Conservation (phyloP, 306 rosid species). For the Lithocarpus polystachyus region DNA sequence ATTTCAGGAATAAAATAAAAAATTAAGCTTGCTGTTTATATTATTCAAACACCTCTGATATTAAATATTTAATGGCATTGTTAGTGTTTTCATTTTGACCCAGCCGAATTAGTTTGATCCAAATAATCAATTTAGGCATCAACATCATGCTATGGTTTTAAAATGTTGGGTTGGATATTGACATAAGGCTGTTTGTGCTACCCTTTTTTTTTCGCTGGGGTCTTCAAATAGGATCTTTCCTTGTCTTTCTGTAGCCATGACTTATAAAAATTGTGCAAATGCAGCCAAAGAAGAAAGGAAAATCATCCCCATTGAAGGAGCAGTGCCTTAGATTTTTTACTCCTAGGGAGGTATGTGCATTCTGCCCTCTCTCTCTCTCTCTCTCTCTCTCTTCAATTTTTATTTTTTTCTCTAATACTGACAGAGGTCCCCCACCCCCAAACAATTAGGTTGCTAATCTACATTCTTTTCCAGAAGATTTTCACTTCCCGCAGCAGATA, state of each 20-base stretch:
- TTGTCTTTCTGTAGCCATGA: neutral
- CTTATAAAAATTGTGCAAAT: slow-evolving; percentile 21
- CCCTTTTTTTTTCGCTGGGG: too few relatives aligned
- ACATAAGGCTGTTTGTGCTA: neutral
- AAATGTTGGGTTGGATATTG: neutral
- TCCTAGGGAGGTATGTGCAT: slow-evolving; percentile 75
- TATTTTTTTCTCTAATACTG: neutral
- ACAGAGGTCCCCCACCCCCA: neutral
- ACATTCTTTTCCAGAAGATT: slow-evolving; percentile 79
- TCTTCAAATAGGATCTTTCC: neutral
- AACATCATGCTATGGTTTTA: neutral
- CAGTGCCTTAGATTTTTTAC: slow-evolving; percentile 80
- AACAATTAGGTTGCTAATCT: slow-evolving; percentile 72
- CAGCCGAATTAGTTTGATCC: neutral
- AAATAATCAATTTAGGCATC: neutral
- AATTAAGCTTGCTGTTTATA: neutral
- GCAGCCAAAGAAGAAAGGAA: slow-evolving; percentile 74
- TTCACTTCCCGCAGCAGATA: slow-evolving; percentile 69
- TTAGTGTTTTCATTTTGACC: neutral
- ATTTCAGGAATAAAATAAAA: neutral
- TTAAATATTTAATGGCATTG: neutral
- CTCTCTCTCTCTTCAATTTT: neutral
- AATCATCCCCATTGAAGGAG: slow-evolving; percentile 61
- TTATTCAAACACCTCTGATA: neutral
- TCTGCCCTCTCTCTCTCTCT: neutral